Conservation (phyloP, 2,329 filamentous ascomycete species). For the Fusarium tuaranense region DNA sequence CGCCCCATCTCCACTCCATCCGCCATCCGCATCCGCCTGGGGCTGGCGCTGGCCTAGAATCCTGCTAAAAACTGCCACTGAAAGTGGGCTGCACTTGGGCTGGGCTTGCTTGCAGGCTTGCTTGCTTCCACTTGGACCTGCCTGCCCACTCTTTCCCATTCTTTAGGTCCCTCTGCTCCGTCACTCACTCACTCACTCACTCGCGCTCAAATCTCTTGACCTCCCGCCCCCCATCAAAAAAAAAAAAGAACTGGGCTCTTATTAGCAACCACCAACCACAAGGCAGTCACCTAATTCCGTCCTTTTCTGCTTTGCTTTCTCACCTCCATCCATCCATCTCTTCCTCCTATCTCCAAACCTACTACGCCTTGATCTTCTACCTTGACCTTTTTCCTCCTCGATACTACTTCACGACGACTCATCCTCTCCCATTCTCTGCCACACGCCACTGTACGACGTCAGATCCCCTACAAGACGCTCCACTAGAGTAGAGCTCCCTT, state of each 20-base stretch:
- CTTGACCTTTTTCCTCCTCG: slow-evolving; percentile 18
- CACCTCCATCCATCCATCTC: slow-evolving; percentile 2
- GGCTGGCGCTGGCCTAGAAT: slow-evolving; percentile 40
- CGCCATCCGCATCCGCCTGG: slow-evolving; percentile 19
- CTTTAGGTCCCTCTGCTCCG: slow-evolving; percentile 20
- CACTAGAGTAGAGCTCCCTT: slow-evolving; percentile 33
- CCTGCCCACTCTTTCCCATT: slow-evolving; percentile 32
- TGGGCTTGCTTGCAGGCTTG: background rate
- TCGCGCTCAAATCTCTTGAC: slow-evolving; percentile 32
- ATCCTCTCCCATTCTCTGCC: slow-evolving; percentile 16
- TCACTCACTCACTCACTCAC: slow-evolving; percentile 13
- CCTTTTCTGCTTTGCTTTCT: slow-evolving; percentile 28
- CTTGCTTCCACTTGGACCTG: too few relatives aligned
- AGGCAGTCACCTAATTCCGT: slow-evolving; percentile 34
- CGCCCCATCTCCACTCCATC: slow-evolving; percentile 30
- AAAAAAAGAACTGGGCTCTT: slow-evolving; percentile 39
- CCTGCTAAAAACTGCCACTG: slow-evolving; percentile 40
- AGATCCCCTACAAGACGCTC: slow-evolving; percentile 28
- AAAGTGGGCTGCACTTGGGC: slow-evolving; percentile 30
- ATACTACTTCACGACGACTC: slow-evolving; percentile 14
- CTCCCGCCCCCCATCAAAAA: slow-evolving; percentile 26
- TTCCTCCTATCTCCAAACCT: background rate
- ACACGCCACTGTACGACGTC: slow-evolving; percentile 32
- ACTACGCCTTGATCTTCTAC: slow-evolving; percentile 6
- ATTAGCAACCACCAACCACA: slow-evolving; percentile 36